Base-by-base conservation (phyloP, 2,329 filamentous ascomycete genomes). In the Verticillium dahliae region DNA sequence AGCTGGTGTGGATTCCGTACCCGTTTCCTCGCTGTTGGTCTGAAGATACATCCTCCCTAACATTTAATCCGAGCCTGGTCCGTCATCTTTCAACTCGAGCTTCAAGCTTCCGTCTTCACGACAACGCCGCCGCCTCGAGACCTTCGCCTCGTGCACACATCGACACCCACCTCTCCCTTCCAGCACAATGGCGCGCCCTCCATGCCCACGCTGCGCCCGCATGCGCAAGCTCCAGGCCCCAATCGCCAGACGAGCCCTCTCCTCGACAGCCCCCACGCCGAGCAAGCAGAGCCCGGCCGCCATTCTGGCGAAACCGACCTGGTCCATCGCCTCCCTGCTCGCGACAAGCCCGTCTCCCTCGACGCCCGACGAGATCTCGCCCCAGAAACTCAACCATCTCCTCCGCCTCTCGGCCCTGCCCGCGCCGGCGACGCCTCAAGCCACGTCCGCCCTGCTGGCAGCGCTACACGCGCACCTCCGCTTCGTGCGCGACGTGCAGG, bases 361-460 rank as follows among this genome's bases (percentile, higher is more conserved):
- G 60, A 54, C 65, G 39, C 39, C 73, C 68, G 71, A 79, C 58
- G 74, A 74, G 61, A 82, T 96, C 64, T 87, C 89, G 0, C 78
- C 86, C 0, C 72, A 85, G 55, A 87, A 92, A 72, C 83, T 98
- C 0, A 86, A 85, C 68, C 94, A 97, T 73, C 86, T 98, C 10
- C 87, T 97, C 39, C 90, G 91, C 18, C 87, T 98, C 45, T 96
- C 93, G 4, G 93, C 94, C 14, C 87, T 99, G 0, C 92, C 94
- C 0, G 82, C 82, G 1, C 92, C 94, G 0, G 76, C 80, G 18
- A 80, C 80, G 1, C 66, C 78, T 1, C 80, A 80, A 59, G 88
- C 92, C 68, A 89, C 96, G 72, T 69, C 78, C 0, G 76, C 80
- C 33, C 91, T 97, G 85, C 82, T 96, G 3, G 72, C 82, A 27